phyloP scores from a whole-genome alignment of 2,329 filamentous ascomycete genomes.

The Xylaria sp. region DNA sequence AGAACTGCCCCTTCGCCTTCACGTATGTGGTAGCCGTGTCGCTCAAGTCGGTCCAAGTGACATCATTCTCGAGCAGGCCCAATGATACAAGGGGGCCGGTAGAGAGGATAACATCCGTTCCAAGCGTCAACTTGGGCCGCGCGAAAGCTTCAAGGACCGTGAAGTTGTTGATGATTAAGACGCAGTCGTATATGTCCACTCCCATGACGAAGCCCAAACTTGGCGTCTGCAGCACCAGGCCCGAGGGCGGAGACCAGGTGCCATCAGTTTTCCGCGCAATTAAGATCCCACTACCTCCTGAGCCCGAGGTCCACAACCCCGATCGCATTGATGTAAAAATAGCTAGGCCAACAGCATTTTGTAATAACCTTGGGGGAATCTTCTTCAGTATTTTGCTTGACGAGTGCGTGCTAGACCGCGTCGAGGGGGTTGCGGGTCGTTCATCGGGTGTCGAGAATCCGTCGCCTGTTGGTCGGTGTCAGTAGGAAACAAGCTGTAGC shows the following conservation, averaged over 20 bases:
- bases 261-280: conserved; percentile 85
- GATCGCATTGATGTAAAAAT: conserved; percentile 97
- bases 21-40: conserved; percentile 64
- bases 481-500: conserved; percentile 22
- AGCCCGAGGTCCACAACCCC: conserved; percentile 88
- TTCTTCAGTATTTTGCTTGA: conserved; percentile 70
- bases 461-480: conserved; percentile 50
- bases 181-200: conserved; percentile 94
- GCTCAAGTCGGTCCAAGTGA: conserved; percentile 57
- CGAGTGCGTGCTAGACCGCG: conserved; percentile 50
- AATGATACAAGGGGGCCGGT: conserved; percentile 72
- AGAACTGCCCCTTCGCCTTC: conserved; percentile 62
- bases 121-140: conserved; percentile 77
- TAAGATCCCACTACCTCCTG: conserved; percentile 86
- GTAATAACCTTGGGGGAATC: conserved; percentile 84
- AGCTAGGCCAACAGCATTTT: conserved; percentile 86
- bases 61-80: conserved; percentile 58
- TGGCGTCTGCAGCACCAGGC: conserved; percentile 87
- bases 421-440: conserved; percentile 40
- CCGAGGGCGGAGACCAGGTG: conserved; percentile 89
- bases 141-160: conserved; percentile 85
- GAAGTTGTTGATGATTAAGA: conserved; percentile 88
- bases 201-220: conserved; percentile 89
- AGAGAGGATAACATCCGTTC: conserved; percentile 77
- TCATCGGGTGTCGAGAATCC: conserved; percentile 58